Evolutionary conservation across 768 basidiomycete genomes (phyloP), one percentile per base, ranked within the genome.

Genomic region (Tremella mesenterica): DNA sequence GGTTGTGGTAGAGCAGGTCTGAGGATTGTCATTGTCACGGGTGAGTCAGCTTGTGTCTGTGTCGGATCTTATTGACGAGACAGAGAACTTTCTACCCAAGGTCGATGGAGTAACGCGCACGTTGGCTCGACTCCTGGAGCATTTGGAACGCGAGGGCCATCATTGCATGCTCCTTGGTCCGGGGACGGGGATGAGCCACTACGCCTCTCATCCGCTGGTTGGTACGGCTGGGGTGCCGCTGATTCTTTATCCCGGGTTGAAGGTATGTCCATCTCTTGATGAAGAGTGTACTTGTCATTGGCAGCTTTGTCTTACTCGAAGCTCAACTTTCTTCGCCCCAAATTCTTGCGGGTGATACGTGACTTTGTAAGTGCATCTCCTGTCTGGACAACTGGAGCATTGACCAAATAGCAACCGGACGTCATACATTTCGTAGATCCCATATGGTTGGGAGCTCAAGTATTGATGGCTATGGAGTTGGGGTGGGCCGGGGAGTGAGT

Each of bases 101-200:
- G 70, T 77, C 25, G 78, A 79, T 58, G 78, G 78, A 1, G 76
- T 77, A 2, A 79, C 78, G 0, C 52, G 77, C 13, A 77, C 77
- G 0, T 56, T 79, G 0, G 74, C 76, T 2, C 64, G 74, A 31
- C 63, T 79, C 4, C 70, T 79, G 16, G 73, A 75, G 43, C 75
- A 78, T 52, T 63, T 79, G 3, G 61, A 74, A 49, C 53, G 60
- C 20, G 70, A 75, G 44, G 77, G 78, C 5, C 77, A 78, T 59
- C 67, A 74, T 44, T 75, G 75, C 18, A 70, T 78, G 54, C 69
- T 79, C 0, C 63, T 78, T 10, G 77, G 77, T 0, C 78, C 78
- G 0, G 63, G 69, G 20, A 73, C 72, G 13, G 71, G 70, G 20
- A 70, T 75, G 65, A 64, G 63, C 4, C 59, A 71, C 26, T 77